Evolutionary conservation across 257 asterid species (phyloP).

Genomic region (Ophiorrhiza pumila): DNA sequence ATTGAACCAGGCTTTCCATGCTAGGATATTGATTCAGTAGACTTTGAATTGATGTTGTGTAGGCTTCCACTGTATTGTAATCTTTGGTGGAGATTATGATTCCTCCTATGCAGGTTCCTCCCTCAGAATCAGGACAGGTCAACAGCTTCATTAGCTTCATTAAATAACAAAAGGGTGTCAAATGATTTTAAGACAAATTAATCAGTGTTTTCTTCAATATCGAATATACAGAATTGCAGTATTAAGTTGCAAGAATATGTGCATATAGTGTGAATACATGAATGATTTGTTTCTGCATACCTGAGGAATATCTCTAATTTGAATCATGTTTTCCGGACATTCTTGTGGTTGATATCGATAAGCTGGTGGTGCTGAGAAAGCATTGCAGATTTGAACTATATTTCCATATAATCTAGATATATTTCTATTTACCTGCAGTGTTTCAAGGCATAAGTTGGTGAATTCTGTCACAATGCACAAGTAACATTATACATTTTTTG

Average conservation of each 20-base stretch:
- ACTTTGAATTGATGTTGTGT: constrained; percentile 57
- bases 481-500: background rate
- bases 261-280: too few species aligned
- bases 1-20: constrained; percentile 65
- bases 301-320: constrained; percentile 66
- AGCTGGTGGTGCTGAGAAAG: constrained; percentile 73
- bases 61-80: constrained; percentile 42
- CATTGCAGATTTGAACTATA: constrained; percentile 73
- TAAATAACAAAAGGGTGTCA: constrained; percentile 1
- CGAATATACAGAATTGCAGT: background rate
- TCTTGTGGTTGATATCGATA: constrained; percentile 49
- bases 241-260: too few species aligned
- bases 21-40: constrained; percentile 70
- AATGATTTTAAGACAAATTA: background rate
- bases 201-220: background rate
- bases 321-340: constrained; percentile 47
- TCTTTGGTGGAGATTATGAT: constrained; percentile 38
- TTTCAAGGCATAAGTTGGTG: background rate
- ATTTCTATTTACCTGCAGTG: constrained; percentile 62
- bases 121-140: constrained; percentile 52
- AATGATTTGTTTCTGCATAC: too few species aligned
- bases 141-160: constrained; percentile 42
- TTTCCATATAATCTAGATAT: constrained; percentile 52
- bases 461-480: background rate
- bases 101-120: constrained; percentile 61